A percentile compares a stretch with the other conserved stretches of the same genome.
These are phyloP conservation scores for Sonneratia caseolaris DNA, from an alignment of 345 rosid species.

Conservation along the genomic window DNA sequence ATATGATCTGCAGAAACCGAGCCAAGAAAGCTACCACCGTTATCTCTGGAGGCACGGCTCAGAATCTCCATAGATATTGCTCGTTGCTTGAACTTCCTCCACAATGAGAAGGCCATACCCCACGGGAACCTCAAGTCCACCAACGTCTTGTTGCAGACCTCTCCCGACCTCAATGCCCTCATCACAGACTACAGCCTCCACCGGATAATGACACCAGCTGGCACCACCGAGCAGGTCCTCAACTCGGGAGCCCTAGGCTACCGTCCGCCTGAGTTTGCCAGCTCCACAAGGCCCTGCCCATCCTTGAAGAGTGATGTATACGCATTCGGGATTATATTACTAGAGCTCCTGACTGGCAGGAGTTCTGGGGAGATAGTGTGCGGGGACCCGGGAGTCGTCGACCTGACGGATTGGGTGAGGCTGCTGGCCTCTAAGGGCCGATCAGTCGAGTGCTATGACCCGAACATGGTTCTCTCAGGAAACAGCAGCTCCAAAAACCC, in stretches of 20 bases:
- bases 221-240: slow-evolving; percentile 81
- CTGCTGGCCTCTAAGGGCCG: slow-evolving; percentile 45
- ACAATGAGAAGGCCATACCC: slow-evolving; percentile 73
- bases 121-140: slow-evolving; percentile 91
- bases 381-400: slow-evolving; percentile 48
- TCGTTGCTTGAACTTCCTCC: slow-evolving; percentile 69
- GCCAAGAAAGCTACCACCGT: slow-evolving; percentile 36
- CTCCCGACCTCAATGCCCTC: slow-evolving; percentile 37
- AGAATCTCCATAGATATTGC: slow-evolving; percentile 48
- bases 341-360: slow-evolving; percentile 71
- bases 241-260: slow-evolving; percentile 87
- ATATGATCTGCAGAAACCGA: slow-evolving; percentile 39
- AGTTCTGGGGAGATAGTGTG: slow-evolving; percentile 57
- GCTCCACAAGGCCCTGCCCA: slow-evolving; percentile 74
- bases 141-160: slow-evolving; percentile 48
- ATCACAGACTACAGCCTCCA: slow-evolving; percentile 86
- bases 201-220: slow-evolving; percentile 62
- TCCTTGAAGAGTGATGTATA: slow-evolving; percentile 80
- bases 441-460: slow-evolving; percentile 50
- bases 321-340: slow-evolving; percentile 66
- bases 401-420: slow-evolving; percentile 77
- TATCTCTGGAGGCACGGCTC: slow-evolving; percentile 52
- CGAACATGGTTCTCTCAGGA: slow-evolving; percentile 19
- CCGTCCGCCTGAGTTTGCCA: slow-evolving; percentile 80
- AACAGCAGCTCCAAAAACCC: slow-evolving; percentile 11